These are phyloP conservation scores for Phycomyces nitens DNA, from an alignment of 192 early-diverging fungal genomes.

Conservation along the genomic window DNA sequence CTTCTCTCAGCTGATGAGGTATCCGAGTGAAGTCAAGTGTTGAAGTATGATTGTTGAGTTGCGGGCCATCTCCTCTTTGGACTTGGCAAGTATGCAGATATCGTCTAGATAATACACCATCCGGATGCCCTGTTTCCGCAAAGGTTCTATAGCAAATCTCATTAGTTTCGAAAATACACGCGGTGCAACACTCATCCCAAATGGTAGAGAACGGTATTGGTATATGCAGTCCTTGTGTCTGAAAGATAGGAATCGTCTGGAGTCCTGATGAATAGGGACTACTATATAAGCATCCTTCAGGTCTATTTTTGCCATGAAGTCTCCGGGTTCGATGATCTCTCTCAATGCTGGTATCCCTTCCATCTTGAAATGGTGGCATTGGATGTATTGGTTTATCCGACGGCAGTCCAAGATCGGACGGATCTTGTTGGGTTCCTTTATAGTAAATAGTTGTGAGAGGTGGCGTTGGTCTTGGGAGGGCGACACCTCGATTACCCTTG, in stretches of 20 bases:
- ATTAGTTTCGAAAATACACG: conserved; percentile 9
- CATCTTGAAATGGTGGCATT: conserved; percentile 16
- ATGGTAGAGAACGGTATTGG: conserved; percentile 2
- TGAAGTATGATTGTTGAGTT: no score
- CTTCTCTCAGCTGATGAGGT: background rate
- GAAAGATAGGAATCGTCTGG: background rate
- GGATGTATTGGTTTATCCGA: conserved; percentile 1
- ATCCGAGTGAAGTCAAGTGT: background rate
- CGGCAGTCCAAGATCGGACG: conserved; percentile 9
- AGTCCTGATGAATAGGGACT: conserved; percentile 3
- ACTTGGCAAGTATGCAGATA: background rate
- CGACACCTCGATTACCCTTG: background rate
- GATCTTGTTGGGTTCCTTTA: background rate
- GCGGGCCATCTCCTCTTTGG: background rate
- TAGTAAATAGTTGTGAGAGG: conserved; percentile 1
- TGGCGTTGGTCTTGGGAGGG: background rate
- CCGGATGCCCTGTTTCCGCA: conserved; percentile 4
- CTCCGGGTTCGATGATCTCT: conserved; percentile 9
- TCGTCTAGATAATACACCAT: conserved; percentile 9
- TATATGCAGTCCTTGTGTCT: background rate
- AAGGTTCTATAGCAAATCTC: conserved; percentile 1
- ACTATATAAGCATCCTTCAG: conserved; percentile 15
- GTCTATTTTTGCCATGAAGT: conserved; percentile 10
- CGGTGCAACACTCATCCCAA: conserved; percentile 7
- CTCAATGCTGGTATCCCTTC: conserved; percentile 13